Conservation (phyloP, 108 stramenopile species). For the Conticribra guillardii region DNA sequence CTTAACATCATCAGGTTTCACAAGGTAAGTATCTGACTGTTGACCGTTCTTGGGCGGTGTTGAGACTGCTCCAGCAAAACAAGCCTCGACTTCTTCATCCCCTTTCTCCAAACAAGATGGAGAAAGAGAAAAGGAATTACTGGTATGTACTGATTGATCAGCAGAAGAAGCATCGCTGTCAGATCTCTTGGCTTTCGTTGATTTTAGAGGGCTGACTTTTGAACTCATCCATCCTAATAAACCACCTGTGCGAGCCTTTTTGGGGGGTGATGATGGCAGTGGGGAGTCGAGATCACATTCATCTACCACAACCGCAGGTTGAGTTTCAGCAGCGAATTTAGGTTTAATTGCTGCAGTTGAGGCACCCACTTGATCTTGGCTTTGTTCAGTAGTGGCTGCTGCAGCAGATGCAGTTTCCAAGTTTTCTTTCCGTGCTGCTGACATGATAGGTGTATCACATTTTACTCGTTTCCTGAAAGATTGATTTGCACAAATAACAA, state of each 20-base stretch:
- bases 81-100: slow-evolving; percentile 27
- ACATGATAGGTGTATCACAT: too few relatives aligned
- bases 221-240: too few relatives aligned
- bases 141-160: neutral
- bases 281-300: slow-evolving; percentile 19
- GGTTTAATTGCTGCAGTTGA: neutral
- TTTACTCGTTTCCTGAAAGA: too few relatives aligned
- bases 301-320: slow-evolving; percentile 13
- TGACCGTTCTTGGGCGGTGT: neutral
- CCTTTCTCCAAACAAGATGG: slow-evolving; percentile 34
- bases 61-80: slow-evolving; percentile 7
- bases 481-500: too few relatives aligned
- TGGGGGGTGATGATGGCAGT: neutral
- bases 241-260: slow-evolving; percentile 2
- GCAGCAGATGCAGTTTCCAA: too few relatives aligned
- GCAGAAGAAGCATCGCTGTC: neutral
- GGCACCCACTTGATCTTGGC: too few relatives aligned
- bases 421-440: too few relatives aligned
- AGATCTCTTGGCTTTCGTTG: neutral
- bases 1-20: neutral
- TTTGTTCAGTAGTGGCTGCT: too few relatives aligned
- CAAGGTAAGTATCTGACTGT: neutral
- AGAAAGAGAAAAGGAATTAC: neutral
- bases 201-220: slow-evolving; percentile 1
- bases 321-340: neutral